Percentiles rank a stretch among this genome's conserved stretches.
phyloP scores from a whole-genome alignment of 257 asterid genomes.

The Nicotiana undulata region DNA sequence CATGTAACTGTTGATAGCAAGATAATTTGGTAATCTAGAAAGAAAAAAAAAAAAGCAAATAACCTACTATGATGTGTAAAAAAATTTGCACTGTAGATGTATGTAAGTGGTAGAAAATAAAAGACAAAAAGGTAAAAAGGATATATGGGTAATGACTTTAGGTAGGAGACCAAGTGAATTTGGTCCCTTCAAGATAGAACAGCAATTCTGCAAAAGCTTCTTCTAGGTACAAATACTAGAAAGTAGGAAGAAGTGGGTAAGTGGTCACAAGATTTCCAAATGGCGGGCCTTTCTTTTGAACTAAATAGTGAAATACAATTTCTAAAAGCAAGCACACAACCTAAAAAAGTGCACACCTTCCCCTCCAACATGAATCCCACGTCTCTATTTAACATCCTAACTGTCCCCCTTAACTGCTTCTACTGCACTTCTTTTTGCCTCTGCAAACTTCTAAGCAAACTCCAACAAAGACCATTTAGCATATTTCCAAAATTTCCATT shows the following conservation, averaged over 20 bases:
- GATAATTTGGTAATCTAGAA: no score
- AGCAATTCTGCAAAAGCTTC: slow-evolving; percentile 8
- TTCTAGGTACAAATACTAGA: not conserved
- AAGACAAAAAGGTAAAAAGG: not conserved
- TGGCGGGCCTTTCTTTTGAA: slow-evolving; percentile 73
- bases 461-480: not conserved
- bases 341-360: slow-evolving; percentile 8
- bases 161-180: slow-evolving; percentile 6
- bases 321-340: not conserved
- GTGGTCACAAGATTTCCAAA: slow-evolving; percentile 59
- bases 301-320: slow-evolving; percentile 11
- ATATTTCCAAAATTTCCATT: not conserved
- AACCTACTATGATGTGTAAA: no score
- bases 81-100: no score
- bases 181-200: slow-evolving; percentile 13
- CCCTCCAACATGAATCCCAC: slow-evolving; percentile 34
- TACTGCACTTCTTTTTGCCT: slow-evolving; percentile 7
- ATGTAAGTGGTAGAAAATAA: not conserved
- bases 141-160: not conserved
- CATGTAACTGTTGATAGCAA: no score
- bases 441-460: not conserved
- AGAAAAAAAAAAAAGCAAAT: no score
- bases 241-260: slow-evolving; percentile 39
- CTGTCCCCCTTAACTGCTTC: slow-evolving; percentile 25
- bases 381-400: slow-evolving; percentile 32